Evolutionary conservation across 1,139 yeast species (phyloP).

Genomic region (Nakaseomyces sp.): DNA sequence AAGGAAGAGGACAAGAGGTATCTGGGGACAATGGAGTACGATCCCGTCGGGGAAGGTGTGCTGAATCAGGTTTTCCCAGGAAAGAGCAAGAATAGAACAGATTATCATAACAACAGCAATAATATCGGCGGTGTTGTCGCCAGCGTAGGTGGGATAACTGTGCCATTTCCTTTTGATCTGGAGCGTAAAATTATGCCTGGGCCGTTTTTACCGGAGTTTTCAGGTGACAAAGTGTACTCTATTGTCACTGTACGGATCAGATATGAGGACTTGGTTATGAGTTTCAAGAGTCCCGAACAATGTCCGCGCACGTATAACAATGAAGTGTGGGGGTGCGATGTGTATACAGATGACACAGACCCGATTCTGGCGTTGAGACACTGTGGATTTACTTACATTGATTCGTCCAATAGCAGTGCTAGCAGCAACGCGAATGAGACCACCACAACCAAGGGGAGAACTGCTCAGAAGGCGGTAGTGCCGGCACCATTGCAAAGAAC

Average conservation of each 20-base stretch:
- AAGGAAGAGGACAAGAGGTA: conserved; percentile 10
- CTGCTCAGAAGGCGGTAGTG: background rate
- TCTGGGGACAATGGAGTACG: conserved; percentile 20
- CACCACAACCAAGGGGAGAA: background rate
- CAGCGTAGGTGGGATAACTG: conserved; percentile 8
- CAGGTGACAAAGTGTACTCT: conserved; percentile 17
- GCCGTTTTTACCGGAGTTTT: conserved; percentile 26
- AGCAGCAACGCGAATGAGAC: no score
- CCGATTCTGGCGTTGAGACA: conserved; percentile 67
- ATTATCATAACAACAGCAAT: no score
- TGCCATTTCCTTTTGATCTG: conserved; percentile 25
- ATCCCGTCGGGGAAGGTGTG: conserved; percentile 19
- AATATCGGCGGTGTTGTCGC: no score
- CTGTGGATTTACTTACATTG: conserved; percentile 52
- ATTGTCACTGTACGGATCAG: conserved; percentile 18
- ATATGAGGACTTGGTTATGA: conserved; percentile 18
- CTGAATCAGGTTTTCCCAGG: conserved; percentile 4
- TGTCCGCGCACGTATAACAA: conserved; percentile 35
- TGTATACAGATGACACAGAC: conserved; percentile 92
- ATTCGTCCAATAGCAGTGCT: no score
- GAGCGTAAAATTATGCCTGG: conserved; percentile 14
- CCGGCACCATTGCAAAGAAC: conserved; percentile 22
- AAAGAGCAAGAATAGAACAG: background rate
- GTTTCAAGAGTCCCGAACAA: conserved; percentile 25
- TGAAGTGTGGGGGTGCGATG: conserved; percentile 82